Base-by-base conservation (phyloP, 1,284 basidiomycete genomes). In the Fomitopsis pinicola region DNA sequence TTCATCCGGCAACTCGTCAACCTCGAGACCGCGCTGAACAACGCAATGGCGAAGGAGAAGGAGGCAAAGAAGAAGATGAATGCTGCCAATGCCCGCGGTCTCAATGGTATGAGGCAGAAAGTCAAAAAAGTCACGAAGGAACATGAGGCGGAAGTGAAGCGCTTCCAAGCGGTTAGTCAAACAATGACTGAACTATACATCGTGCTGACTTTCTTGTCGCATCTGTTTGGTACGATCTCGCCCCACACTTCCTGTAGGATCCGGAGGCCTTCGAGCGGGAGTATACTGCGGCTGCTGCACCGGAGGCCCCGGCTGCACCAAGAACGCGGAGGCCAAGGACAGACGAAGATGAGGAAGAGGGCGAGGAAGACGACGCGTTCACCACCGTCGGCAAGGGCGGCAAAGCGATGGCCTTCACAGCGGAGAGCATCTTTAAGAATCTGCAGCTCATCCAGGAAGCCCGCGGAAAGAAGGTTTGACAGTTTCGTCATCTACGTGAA, bases 91-190 rank as follows among this genome's bases (percentile, higher is more conserved):
- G 92, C 95, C 55, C 95, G 94, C 73, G 95, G 95, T 1, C 83
- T 98, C 69, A 98, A 95, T 67, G 91, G 91, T 30, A 94, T 98
- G 88, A 98, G 96, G 79, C 96, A 98, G 78, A 98, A 97, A 75
- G 82, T 98, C 64, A 96, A 93, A 78, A 98, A 97, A 80, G 84
- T 90, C 36, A 72, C 82, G 63, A 97, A 96, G 77, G 97, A 98
- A 74, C 86, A 94, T 72, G 97, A 98, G 77, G 77, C 78, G 42
- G 88, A 92, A 64, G 76, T 98, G 57, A 87, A 87, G 70, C 84
- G 85, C 64, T 98, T 88, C 80, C 89, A 91, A 68, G 82, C 86
- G 74, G 94, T 94, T 30, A 50, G 48, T 50, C 28, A 17, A 14
- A 30, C 9, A 12, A 4, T 5, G 2, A 10, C 1, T n/a, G 12